Evolutionary conservation across 2,329 filamentous ascomycete genomes (phyloP), one percentile per base, ranked within the genome.

Genomic region (Pezicula radicicola): DNA sequence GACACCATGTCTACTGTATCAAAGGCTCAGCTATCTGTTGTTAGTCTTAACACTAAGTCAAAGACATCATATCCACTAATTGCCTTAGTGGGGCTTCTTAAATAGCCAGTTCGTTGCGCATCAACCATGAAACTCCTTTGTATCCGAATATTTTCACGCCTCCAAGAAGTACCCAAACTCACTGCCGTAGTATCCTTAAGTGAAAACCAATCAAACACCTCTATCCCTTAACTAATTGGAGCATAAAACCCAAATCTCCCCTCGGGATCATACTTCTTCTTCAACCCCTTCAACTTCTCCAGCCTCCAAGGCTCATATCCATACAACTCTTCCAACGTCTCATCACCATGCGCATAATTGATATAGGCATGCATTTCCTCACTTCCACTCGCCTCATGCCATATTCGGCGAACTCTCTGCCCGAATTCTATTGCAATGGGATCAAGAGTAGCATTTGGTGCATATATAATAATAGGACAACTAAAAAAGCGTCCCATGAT

Each of bases 331-430:
- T 66, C 53, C 0, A 66, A 56, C 2, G 61, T 58, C 64, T 81
- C 77, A 3, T 73, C 66, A 1, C 77, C 77, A 45, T 69, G 69
- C 0, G 75, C 77, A 55, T 79, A 81, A 61, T 81, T 81, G 44
- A 78, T 68, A 49, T 80, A 78, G 0, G 68, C 61, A 49, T 71
- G 66, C 46, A 70, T 30, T 30, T 68, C 57, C 2, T 60, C 47
- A n/a, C 62, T 52, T 2, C 68, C 72, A 41, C 58, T 70, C 0
- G 63, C 66, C 9, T 60, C 53, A 40, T 64, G 60, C 8, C 76
- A 58, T 4, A 72, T 66, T 5, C 69, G 46, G 4, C 73, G 67
- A 4, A 74, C 53, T 50, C 60, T 46, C 28, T 72, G 66, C 5
- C 73, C 73, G 10, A 74, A 57, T 16, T 57, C 51, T 7, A 55